Evolutionary conservation across 2,329 filamentous ascomycete genomes (phyloP).

Genomic region (Diaporthe destruens): DNA sequence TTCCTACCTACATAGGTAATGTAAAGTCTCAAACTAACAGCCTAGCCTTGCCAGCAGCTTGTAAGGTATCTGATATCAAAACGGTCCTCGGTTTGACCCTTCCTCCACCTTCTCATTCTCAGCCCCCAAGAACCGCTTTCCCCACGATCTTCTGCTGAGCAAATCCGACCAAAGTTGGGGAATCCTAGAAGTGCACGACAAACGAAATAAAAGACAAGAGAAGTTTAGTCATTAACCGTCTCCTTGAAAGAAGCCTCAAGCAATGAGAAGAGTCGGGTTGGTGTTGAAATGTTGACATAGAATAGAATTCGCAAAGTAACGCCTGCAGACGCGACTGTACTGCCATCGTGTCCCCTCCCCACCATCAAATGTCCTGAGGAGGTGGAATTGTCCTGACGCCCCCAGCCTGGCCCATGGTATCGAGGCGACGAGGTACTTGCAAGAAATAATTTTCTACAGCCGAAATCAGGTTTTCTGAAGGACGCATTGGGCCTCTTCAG

Average conservation of each 20-base stretch:
- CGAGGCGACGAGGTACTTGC: conserved; percentile 10
- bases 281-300: conserved; percentile 15
- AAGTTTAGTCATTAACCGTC: conserved; percentile 34
- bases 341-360: conserved; percentile 5
- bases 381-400: conserved; percentile 9
- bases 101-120: background rate
- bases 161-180: conserved; percentile 34
- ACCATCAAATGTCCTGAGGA: conserved; percentile 15
- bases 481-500: background rate
- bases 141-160: conserved; percentile 19
- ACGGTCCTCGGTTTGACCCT: conserved; percentile 1
- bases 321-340: conserved; percentile 1
- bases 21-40: conserved; percentile 32
- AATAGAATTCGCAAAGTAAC: conserved; percentile 37
- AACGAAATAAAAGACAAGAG: conserved; percentile 22
- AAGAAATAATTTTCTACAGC: conserved; percentile 20
- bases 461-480: background rate
- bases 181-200: conserved; percentile 41
- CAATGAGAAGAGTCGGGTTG: conserved; percentile 28
- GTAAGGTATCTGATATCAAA: conserved; percentile 37
- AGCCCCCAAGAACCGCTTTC: background rate
- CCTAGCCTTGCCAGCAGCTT: conserved; percentile 38
- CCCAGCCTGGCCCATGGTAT: conserved; percentile 4
- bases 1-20: conserved; percentile 19
- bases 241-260: conserved; percentile 36